Evolutionary conservation across 345 rosid species (phyloP), one percentile per base, ranked within the genome.

Genomic region (Sonneratia alba): DNA sequence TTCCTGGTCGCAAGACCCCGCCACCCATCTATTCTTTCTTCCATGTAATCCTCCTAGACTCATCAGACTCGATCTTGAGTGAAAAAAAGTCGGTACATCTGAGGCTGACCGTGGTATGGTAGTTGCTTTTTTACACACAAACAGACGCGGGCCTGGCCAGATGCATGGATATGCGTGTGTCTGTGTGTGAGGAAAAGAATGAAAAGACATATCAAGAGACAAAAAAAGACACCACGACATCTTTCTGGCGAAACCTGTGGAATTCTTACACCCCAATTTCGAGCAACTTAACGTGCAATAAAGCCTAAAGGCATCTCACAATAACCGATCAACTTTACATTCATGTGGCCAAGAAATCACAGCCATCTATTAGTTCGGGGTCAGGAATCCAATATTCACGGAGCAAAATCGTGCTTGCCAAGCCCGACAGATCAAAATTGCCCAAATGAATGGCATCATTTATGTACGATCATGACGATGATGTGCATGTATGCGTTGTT

Each of bases 171-270:
- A 62, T 62, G 24, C 24, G 65, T 62, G 37, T 53, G 24, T 19
- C 0, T 53, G 59, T 7, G 51, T 47, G 22, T 16, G 27, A 6
- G 66, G 10, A 62, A 62, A 62, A 62, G 66, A 32, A 13, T 62
- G 66, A 62, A 62, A 6, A 27, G 66, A 62, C 66, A 62, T 62
- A 32, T 62, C 66, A 62, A 12, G 32, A 62, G 66, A 62, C 38
- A 62, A 32, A 61, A 62, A 32, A 24, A 37, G 37, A 24, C 37
- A 27, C 37, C 32, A 32, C 27, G 66, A 62, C 66, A 62, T 62
- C 66, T 62, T 62, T 32, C 18, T 11, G 3, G 66, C 66, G 38
- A 62, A 62, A 62, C 66, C 66, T 62, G 11, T 62, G 66, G 66
- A 62, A 62, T 62, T 62, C 22, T 34, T 62, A 62, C 66, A 34